Evolutionary conservation across 129 eudicot species (phyloP).

Genomic region (Centella asiatica): DNA sequence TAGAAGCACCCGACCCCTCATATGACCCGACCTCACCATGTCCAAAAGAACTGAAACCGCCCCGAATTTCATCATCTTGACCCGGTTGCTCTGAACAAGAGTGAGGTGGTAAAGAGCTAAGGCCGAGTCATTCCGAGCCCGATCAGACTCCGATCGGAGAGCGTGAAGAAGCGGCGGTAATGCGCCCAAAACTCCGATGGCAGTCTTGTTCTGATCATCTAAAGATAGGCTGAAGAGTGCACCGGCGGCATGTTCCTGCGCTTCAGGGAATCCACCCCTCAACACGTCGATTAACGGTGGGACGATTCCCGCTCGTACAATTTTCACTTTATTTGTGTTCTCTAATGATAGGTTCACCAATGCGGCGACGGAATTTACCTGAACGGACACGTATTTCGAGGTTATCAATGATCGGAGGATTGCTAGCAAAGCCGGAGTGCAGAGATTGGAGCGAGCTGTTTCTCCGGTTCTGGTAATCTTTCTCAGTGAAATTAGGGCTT

Average conservation of each 20-base stretch:
- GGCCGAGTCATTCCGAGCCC: constrained; percentile 68
- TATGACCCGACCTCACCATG: constrained; percentile 56
- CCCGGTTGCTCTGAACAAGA: constrained; percentile 64
- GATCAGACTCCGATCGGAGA: constrained; percentile 56
- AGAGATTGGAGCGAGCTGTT: constrained; percentile 43
- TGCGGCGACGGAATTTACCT: constrained; percentile 68
- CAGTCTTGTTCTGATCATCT: constrained; percentile 78
- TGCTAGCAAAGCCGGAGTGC: constrained; percentile 54
- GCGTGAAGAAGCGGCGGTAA: constrained; percentile 62
- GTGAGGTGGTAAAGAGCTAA: constrained; percentile 70
- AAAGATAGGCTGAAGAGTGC: constrained; percentile 73
- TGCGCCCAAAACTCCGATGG: constrained; percentile 79
- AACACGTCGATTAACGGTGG: constrained; percentile 66
- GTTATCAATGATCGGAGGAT: constrained; percentile 37
- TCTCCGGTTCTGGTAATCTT: constrained; percentile 42
- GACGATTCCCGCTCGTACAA: constrained; percentile 70
- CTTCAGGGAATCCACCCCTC: constrained; percentile 51
- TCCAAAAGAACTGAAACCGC: constrained; percentile 39
- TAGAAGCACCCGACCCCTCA: constrained; percentile 57
- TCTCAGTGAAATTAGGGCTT: constrained; percentile 37
- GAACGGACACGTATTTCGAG: constrained; percentile 40
- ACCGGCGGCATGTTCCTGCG: constrained; percentile 87
- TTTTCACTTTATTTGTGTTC: constrained; percentile 57
- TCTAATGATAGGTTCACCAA: constrained; percentile 66
- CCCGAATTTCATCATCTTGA: constrained; percentile 64